Conservation (phyloP, 352 stramenopile species). For the Stramenopiles sp. region DNA sequence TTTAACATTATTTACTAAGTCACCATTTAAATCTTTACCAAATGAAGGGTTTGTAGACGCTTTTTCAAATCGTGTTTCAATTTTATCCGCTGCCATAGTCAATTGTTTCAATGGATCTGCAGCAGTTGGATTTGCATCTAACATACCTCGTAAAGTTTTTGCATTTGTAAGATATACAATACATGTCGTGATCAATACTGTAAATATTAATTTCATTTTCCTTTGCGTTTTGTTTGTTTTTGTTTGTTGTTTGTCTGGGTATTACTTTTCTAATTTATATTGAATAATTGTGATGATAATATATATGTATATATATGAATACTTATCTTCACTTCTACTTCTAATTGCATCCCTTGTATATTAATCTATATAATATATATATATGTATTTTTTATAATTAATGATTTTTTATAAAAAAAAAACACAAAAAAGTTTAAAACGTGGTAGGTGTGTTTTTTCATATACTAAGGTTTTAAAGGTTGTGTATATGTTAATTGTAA, state of each 20-base stretch:
- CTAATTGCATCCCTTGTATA: too few species aligned
- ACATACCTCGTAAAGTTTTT: neutral
- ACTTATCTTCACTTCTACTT: too few species aligned
- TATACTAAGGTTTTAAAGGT: too few species aligned
- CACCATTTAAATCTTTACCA: neutral
- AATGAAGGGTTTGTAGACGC: neutral
- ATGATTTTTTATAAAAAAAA: too few species aligned
- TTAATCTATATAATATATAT: too few species aligned
- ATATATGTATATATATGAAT: too few species aligned
- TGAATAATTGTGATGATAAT: too few species aligned
- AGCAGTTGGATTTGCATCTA: neutral
- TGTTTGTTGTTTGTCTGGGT: neutral
- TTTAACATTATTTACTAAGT: conserved; percentile 1
- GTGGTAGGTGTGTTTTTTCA: too few species aligned
- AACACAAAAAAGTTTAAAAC: too few species aligned
- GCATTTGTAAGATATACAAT: neutral
- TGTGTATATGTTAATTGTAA: too few species aligned
- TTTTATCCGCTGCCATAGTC: conserved; percentile 8
- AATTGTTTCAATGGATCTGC: conserved; percentile 2
- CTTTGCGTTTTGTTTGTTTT: neutral
- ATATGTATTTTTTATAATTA: too few species aligned
- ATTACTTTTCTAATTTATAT: neutral
- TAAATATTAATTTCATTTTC: neutral
- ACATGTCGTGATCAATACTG: too few species aligned
- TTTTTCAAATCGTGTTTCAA: conserved; percentile 4